Evolutionary conservation across 257 asterid species (phyloP).

Genomic region (Przewalskia tangutica): DNA sequence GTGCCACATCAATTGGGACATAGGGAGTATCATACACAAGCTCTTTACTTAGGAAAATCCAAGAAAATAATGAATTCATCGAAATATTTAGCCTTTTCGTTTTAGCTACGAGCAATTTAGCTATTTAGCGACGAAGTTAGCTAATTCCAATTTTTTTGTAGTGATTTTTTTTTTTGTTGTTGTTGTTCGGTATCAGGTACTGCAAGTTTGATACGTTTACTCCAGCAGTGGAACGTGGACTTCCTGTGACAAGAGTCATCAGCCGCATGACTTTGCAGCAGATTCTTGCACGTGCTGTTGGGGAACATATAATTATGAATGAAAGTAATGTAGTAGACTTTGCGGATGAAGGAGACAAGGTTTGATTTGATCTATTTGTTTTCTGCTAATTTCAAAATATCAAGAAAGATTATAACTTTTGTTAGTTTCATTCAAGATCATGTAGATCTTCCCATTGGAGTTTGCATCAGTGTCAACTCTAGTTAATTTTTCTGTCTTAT

Average conservation of each 20-base stretch:
- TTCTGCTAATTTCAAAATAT: neutral
- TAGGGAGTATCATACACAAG: neutral
- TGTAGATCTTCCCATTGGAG: neutral
- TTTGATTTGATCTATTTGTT: neutral
- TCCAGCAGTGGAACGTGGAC: slow-evolving; percentile 87
- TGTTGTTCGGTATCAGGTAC: slow-evolving; percentile 50
- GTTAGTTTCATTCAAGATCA: neutral
- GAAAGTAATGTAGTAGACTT: slow-evolving; percentile 77
- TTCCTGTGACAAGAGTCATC: slow-evolving; percentile 87
- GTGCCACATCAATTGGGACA: too few relatives aligned
- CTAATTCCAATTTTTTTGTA: too few relatives aligned
- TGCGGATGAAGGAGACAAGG: slow-evolving; percentile 67
- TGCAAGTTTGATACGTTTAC: slow-evolving; percentile 95
- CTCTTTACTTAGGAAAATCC: neutral
- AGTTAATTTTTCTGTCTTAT: neutral
- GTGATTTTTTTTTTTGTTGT: neutral
- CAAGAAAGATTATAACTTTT: neutral
- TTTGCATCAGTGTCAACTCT: neutral
- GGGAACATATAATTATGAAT: slow-evolving; percentile 61
- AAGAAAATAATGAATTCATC: neutral
- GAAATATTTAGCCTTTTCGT: neutral
- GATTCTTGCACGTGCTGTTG: slow-evolving; percentile 81
- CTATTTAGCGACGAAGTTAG: too few relatives aligned
- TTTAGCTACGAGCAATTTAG: too few relatives aligned
- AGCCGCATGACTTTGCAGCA: slow-evolving; percentile 91